Evolutionary conservation across 306 rosid genomes (phyloP).

Genomic region (Ceratonia siliqua): DNA sequence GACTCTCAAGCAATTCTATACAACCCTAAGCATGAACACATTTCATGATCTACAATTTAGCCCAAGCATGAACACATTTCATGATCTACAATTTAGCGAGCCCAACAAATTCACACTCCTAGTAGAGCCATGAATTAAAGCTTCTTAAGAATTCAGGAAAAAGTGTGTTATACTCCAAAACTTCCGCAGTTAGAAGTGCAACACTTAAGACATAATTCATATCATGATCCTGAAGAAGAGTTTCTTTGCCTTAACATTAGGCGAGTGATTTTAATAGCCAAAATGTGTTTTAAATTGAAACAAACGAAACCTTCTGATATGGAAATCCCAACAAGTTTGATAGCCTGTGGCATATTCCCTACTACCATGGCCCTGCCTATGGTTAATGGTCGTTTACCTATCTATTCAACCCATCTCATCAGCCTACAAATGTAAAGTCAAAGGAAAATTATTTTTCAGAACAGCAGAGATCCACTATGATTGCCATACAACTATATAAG

Average conservation of each 20-base stretch:
- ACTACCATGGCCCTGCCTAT: conserved; percentile 21
- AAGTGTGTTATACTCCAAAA: neutral
- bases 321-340: neutral
- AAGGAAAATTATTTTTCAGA: conserved; percentile 8
- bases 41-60: neutral
- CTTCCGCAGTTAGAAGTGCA: neutral
- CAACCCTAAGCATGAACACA: neutral
- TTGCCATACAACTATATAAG: conserved; percentile 12
- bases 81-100: neutral
- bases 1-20: conserved; percentile 7
- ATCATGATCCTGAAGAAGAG: conserved; percentile 11
- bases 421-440: conserved; percentile 18
- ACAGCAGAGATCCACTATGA: conserved; percentile 1
- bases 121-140: neutral
- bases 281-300: conserved; percentile 19
- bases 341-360: conserved; percentile 15
- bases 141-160: conserved; percentile 26
- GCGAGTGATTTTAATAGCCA: conserved; percentile 10
- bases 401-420: conserved; percentile 27
- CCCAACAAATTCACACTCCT: conserved; percentile 23
- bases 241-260: neutral
- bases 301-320: neutral
- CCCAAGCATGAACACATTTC: neutral
- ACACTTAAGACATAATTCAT: neutral
- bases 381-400: conserved; percentile 17